Percentiles rank a stretch among this genome's conserved stretches.
These are phyloP conservation scores for Candida easanensis DNA, from an alignment of 805 yeast genomes.

Conservation along the genomic window DNA sequence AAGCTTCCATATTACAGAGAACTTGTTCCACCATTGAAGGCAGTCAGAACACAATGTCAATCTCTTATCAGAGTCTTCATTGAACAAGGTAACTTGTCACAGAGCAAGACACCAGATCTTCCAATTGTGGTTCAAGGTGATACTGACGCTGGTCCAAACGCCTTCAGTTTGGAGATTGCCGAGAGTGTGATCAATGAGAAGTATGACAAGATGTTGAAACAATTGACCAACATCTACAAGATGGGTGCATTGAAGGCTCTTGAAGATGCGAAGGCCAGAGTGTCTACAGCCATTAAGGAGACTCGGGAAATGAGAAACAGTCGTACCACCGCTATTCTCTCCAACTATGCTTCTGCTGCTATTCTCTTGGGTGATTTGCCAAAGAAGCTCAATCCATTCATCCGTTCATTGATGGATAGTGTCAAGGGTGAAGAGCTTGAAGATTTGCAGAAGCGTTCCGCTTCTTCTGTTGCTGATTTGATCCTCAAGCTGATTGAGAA, in stretches of 20 bases:
- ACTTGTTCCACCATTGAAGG: constrained; percentile 78
- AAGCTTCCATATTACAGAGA: constrained; percentile 69
- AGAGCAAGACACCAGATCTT: constrained; percentile 70
- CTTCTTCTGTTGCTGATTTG: constrained; percentile 63
- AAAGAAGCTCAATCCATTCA: constrained; percentile 81
- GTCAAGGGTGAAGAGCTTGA: constrained; percentile 70
- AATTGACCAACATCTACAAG: constrained; percentile 65
- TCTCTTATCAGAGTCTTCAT: constrained; percentile 76
- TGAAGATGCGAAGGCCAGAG: constrained; percentile 74
- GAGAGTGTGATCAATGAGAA: constrained; percentile 62
- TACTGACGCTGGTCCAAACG: constrained; percentile 89
- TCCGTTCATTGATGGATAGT: constrained; percentile 89
- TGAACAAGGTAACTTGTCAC: constrained; percentile 70
- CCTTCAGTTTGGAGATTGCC: constrained; percentile 79
- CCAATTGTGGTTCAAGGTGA: constrained; percentile 95
- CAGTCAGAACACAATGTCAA: constrained; percentile 83
- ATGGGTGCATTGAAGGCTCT: constrained; percentile 68
- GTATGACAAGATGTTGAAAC: constrained; percentile 60
- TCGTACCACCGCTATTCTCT: constrained; percentile 58
- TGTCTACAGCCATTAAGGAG: constrained; percentile 62
- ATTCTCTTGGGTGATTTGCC: constrained; percentile 71
- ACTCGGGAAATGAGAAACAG: constrained; percentile 51
- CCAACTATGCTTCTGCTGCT: constrained; percentile 76
- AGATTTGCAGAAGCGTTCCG: constrained; percentile 68
- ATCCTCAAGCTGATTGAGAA: constrained; percentile 53